Conservation (phyloP, 139 green algal genomes). For the Coelastrella sp. region DNA sequence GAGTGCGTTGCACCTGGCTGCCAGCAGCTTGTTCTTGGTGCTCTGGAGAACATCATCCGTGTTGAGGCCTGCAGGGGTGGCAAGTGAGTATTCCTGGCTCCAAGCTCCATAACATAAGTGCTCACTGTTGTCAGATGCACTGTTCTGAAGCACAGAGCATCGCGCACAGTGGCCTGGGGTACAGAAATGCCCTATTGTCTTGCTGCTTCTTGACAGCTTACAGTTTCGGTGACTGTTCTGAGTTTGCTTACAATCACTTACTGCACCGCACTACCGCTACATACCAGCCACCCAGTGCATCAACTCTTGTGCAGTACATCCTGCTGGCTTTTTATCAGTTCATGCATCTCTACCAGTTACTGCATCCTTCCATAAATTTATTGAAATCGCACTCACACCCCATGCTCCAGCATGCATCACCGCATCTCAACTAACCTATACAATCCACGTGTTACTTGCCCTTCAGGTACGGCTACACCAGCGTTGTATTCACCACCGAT, state of each 20-base stretch:
- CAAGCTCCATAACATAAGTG: too few species aligned
- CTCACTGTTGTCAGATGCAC: too few species aligned
- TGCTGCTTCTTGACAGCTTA: not conserved
- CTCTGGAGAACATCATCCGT: constrained; percentile 24
- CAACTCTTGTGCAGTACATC: not conserved
- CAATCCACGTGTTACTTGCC: not conserved
- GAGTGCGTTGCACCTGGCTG: not conserved
- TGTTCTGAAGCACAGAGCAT: too few species aligned
- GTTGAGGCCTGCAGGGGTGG: constrained; percentile 43
- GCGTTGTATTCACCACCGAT: constrained; percentile 26
- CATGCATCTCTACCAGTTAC: not conserved
- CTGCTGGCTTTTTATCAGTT: not conserved
- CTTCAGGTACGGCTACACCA: constrained; percentile 38
- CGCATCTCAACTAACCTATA: not conserved
- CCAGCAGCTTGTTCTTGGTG: not conserved
- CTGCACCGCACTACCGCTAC: too few species aligned
- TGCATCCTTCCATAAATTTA: too few species aligned
- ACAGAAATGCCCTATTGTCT: not conserved
- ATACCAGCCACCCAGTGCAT: too few species aligned
- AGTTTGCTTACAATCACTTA: too few species aligned
- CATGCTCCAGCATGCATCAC: too few species aligned
- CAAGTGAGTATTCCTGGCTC: constrained; percentile 3
- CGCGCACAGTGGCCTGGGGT: too few species aligned
- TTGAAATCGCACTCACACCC: too few species aligned
- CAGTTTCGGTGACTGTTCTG: not conserved